Conservation (phyloP, 1,284 basidiomycete species). For the Cystobasidium slooffiae region DNA sequence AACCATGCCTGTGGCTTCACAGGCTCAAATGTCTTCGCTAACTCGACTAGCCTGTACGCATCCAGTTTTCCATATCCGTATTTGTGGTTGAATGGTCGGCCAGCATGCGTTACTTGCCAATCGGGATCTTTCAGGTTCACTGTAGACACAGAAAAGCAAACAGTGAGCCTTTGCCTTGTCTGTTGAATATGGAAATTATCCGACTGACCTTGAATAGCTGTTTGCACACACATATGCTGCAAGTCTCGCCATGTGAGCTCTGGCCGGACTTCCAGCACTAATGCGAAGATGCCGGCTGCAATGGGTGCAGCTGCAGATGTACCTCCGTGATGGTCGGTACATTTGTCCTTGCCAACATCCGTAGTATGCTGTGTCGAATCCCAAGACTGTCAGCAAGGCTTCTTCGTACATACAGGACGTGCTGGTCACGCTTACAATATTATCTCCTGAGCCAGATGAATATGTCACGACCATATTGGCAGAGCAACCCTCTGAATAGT, state of each 20-base stretch:
- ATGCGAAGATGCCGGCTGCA: slow-evolving; percentile 85
- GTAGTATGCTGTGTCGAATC: slow-evolving; percentile 76
- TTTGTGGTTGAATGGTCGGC: slow-evolving; percentile 90
- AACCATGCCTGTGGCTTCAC: slow-evolving; percentile 94
- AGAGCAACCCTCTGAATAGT: slow-evolving; percentile 95
- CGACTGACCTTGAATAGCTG: slow-evolving; percentile 62
- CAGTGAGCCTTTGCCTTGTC: slow-evolving; percentile 45
- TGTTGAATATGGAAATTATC: neutral
- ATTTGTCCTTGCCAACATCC: slow-evolving; percentile 83
- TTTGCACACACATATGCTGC: slow-evolving; percentile 84
- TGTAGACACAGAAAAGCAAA: slow-evolving; percentile 48
- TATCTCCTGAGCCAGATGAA: slow-evolving; percentile 91
- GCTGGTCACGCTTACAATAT: slow-evolving; percentile 61
- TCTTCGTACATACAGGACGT: neutral
- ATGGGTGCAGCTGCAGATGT: slow-evolving; percentile 98
- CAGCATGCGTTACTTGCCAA: slow-evolving; percentile 84
- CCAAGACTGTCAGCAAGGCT: slow-evolving; percentile 31
- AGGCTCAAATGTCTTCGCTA: slow-evolving; percentile 78
- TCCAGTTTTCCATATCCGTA: slow-evolving; percentile 93
- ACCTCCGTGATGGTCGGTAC: slow-evolving; percentile 84
- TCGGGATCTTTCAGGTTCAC: slow-evolving; percentile 91
- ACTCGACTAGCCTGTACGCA: slow-evolving; percentile 79
- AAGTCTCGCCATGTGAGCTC: slow-evolving; percentile 97
- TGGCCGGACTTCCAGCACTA: slow-evolving; percentile 81
- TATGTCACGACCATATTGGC: slow-evolving; percentile 97